phyloP scores from a whole-genome alignment of 305 asterid genomes.

The Plantago rigida region DNA sequence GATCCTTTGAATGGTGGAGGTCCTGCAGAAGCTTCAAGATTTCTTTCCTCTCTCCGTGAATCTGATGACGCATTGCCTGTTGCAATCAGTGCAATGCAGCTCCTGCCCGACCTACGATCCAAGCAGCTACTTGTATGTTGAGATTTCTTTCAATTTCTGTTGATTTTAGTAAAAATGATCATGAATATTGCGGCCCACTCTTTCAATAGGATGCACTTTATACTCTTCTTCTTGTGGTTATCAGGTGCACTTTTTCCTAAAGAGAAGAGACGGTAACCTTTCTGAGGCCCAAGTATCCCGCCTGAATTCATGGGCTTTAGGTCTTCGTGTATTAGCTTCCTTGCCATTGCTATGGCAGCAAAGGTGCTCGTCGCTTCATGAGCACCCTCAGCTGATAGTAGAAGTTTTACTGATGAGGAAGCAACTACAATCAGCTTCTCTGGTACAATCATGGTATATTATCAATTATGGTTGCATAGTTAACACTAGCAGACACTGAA shows the following conservation, averaged over 20 bases:
- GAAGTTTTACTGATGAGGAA: slow-evolving; percentile 97
- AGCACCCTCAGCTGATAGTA: slow-evolving; percentile 87
- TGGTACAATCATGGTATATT: slow-evolving; percentile 45
- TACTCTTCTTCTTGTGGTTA: background rate
- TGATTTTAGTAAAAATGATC: slow-evolving; percentile 20
- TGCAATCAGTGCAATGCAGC: slow-evolving; percentile 99
- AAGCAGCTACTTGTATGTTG: slow-evolving; percentile 92
- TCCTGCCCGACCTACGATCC: slow-evolving; percentile 85
- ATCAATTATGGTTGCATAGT: slow-evolving; percentile 15
- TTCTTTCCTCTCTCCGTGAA: slow-evolving; percentile 84
- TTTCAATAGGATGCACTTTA: background rate
- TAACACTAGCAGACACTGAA: slow-evolving; percentile 17
- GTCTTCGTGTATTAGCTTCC: slow-evolving; percentile 90
- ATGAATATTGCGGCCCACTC: slow-evolving; percentile 11
- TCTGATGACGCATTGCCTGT: slow-evolving; percentile 94
- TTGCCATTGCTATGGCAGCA: slow-evolving; percentile 98
- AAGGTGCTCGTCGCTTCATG: slow-evolving; percentile 90
- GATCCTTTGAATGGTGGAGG: slow-evolving; percentile 98
- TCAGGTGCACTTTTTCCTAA: slow-evolving; percentile 96
- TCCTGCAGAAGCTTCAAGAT: slow-evolving; percentile 99
- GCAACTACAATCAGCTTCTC: slow-evolving; percentile 92
- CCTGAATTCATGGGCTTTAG: slow-evolving; percentile 96
- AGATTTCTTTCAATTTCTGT: slow-evolving; percentile 23
- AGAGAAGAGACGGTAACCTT: slow-evolving; percentile 82
- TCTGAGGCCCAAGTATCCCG: slow-evolving; percentile 80